phyloP scores from a whole-genome alignment of 78 protist genomes.

The Dictyostelium capitatum region DNA sequence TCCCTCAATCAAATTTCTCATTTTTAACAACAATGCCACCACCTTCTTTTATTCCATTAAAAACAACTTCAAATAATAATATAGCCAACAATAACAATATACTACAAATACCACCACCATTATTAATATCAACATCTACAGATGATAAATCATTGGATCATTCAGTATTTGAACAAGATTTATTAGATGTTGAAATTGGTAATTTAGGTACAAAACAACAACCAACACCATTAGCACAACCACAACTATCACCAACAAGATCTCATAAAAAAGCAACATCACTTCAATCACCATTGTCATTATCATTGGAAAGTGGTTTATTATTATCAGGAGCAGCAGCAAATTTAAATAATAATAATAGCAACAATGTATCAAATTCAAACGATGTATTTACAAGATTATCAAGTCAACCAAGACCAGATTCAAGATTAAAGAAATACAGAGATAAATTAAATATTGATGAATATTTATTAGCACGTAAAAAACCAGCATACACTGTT shows the following conservation, averaged over 20 bases:
- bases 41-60: background rate
- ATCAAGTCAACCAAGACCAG: slow-evolving; percentile 66
- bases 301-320: background rate
- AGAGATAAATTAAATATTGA: slow-evolving; percentile 57
- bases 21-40: background rate
- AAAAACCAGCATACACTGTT: background rate
- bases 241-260: slow-evolving; percentile 6
- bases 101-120: background rate
- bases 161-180: slow-evolving; percentile 33
- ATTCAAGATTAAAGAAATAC: slow-evolving; percentile 43
- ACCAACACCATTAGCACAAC: background rate
- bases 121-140: background rate
- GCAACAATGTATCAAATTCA: background rate
- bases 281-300: slow-evolving; percentile 6
- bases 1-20: background rate
- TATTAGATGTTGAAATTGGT: slow-evolving; percentile 70
- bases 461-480: slow-evolving; percentile 25
- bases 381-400: slow-evolving; percentile 68
- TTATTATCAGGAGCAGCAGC: background rate
- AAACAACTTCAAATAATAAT: background rate
- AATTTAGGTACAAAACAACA: background rate
- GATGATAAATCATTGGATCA: slow-evolving; percentile 38
- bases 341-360: background rate
- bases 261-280: background rate
- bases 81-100: background rate